Evolutionary conservation across 2,329 filamentous ascomycete genomes (phyloP), one percentile per base, ranked within the genome.

Genomic region (Xylariales sp.): DNA sequence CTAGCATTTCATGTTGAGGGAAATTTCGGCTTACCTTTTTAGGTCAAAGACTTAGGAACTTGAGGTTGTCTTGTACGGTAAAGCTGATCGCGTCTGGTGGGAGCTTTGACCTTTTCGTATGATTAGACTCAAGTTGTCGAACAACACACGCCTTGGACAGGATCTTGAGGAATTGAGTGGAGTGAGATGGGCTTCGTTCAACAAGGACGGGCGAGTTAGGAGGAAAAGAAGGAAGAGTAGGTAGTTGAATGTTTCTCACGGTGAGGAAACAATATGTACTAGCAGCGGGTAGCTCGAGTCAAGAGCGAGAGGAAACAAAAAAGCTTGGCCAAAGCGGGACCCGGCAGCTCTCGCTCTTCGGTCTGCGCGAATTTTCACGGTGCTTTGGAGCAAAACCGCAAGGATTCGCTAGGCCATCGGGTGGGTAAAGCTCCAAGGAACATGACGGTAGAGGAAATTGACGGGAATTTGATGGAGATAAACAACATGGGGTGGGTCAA

Each of bases 61-160:
- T n/a, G n/a, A n/a, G n/a, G n/a, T n/a, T n/a, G n/a, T n/a, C n/a
- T n/a, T n/a, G n/a, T n/a, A n/a, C 8, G 24, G 24, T 27, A 27
- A 27, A 33, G 38, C 38, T 40, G 18, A 44, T 45, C 36, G 43
- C 40, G 47, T 41, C 40, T 39, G 39, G 43, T 46, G 45, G 46
- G 42, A 35, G 51, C 48, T 48, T 34, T 43, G 39, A n/a, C 19
- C 24, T 37, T 41, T 45, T 46, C 21, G 29, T 41, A 47, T 48
- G 38, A 35, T 48, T 46, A 39, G 44, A 49, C 49, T 43, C 45
- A 47, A 46, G 38, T 50, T 46, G 49, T 46, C 51, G 58, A 60
- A 58, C 58, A 59, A 57, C 58, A 60, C 58, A 51, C 51, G 57
- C 51, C 58, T 58, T 55, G 55, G 52, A 55, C 49, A 49, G 50